These are phyloP conservation scores for Corymbia citriodora DNA, from an alignment of 441 rosid genomes.

Conservation along the genomic window DNA sequence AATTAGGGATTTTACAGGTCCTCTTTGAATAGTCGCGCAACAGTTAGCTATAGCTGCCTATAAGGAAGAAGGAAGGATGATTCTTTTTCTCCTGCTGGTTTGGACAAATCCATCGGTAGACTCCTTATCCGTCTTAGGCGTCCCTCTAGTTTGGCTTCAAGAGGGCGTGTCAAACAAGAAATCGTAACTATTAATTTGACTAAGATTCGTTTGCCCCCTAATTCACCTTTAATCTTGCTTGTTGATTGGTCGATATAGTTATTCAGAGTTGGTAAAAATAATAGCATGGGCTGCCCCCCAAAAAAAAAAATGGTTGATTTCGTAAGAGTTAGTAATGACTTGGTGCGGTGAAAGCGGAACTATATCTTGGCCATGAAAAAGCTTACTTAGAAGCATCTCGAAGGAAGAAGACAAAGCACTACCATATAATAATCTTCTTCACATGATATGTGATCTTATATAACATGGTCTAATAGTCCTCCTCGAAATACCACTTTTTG, in stretches of 20 bases:
- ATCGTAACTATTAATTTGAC: not conserved
- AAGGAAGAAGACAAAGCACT: not conserved
- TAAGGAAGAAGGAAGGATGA: not conserved
- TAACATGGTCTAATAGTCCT: not conserved
- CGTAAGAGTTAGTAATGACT: accelerated
- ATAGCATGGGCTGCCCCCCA: not conserved
- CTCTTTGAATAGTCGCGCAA: not conserved
- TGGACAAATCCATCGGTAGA: not conserved
- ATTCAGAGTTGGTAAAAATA: no score
- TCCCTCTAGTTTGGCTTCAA: not conserved
- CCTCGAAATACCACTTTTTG: not conserved
- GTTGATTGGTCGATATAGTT: not conserved
- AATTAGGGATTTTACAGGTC: not conserved
- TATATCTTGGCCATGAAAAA: not conserved
- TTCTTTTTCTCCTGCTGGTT: not conserved
- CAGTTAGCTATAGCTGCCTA: not conserved
- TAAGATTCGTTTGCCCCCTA: not conserved
- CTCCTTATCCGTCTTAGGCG: not conserved
- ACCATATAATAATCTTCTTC: not conserved
- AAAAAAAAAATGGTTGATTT: not conserved
- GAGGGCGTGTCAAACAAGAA: not conserved
- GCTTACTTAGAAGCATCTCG: not conserved
- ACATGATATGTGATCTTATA: not conserved
- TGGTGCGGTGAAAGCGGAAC: not conserved
- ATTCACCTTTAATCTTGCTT: not conserved